Percentiles rank a stretch among this genome's conserved stretches.
These are phyloP conservation scores for Chrysanthemum seticuspe DNA, from an alignment of 129 eudicot species.

Conservation along the genomic window DNA sequence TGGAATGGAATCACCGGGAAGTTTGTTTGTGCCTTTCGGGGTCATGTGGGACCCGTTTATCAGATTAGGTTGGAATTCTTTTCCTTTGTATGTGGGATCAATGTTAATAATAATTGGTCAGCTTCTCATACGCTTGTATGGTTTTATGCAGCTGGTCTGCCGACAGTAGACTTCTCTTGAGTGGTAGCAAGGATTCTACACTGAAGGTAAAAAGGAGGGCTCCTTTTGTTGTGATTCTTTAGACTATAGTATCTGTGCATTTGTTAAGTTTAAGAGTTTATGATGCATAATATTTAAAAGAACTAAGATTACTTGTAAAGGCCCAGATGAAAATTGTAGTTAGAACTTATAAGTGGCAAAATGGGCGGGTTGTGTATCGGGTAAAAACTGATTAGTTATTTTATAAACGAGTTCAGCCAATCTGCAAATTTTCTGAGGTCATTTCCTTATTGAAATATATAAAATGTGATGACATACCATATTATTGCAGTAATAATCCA, in stretches of 20 bases:
- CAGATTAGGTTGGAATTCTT: conserved; percentile 66
- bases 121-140: conserved; percentile 13
- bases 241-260: too few relatives aligned
- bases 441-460: background rate
- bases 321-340: too few relatives aligned
- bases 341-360: too few relatives aligned
- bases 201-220: conserved; percentile 51
- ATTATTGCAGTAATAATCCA: background rate
- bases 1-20: conserved; percentile 95
- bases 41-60: conserved; percentile 99
- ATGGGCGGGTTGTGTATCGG: too few relatives aligned
- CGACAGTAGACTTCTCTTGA: conserved; percentile 92
- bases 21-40: conserved; percentile 90
- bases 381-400: too few relatives aligned
- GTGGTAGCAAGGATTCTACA: conserved; percentile 98
- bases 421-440: too few relatives aligned
- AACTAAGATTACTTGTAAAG: too few relatives aligned
- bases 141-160: conserved; percentile 92
- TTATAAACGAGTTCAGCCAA: too few relatives aligned
- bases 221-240: background rate
- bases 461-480: too few relatives aligned
- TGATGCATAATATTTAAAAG: too few relatives aligned
- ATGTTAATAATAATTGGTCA: background rate
- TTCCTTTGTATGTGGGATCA: background rate
- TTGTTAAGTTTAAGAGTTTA: too few relatives aligned